Base-by-base conservation (phyloP, 306 rosid species). In the Mimosa bimucronata region DNA sequence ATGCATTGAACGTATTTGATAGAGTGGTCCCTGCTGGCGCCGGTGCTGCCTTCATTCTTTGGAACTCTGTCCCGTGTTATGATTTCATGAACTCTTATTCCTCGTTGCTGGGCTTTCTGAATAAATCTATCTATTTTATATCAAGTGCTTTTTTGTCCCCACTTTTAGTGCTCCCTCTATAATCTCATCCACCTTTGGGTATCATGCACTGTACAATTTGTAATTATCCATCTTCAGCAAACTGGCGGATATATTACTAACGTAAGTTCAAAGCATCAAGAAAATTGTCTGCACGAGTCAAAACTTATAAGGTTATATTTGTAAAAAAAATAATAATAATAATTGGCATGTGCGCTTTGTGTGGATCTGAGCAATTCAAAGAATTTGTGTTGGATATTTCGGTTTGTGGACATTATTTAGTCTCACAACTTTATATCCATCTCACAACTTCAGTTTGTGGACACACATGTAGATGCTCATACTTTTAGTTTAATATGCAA, bases 21-120 rank as follows among this genome's bases (percentile, higher is more conserved):
- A 16, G 73, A 74, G 15, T 34, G 23, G 76, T 69, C 44, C 67
- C 72, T 75, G 18, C 60, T 26, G 66, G 52, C 40, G 78, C 52
- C 48, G 75, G 42, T 53, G 26, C 75, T 41, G 52, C 65, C 61
- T 40, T 52, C 34, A 29, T 38, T 66, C 76, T 30, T 75, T 14
- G 70, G 26, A 46, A n/a, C 71, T 50, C 68, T n/a, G 72, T 16
- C 31, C 6, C 16, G 2, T 23, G 11, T 34, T 37, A 37, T 74
- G 38, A 21, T 28, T 25, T 40, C 31, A 28, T 62, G 12, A 78
- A 70, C 61, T 12, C 45, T 62, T 62, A 2, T 23, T 45, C 3
- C 12, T 9, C 16, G 6, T 46, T 15, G 55, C 37, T 50, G 66
- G 29, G 21, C 53, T 6, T 21, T 31, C 28, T 9, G 8, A 48